Conservation (phyloP, 805 yeast genomes). For the Starmerella kuoi region DNA sequence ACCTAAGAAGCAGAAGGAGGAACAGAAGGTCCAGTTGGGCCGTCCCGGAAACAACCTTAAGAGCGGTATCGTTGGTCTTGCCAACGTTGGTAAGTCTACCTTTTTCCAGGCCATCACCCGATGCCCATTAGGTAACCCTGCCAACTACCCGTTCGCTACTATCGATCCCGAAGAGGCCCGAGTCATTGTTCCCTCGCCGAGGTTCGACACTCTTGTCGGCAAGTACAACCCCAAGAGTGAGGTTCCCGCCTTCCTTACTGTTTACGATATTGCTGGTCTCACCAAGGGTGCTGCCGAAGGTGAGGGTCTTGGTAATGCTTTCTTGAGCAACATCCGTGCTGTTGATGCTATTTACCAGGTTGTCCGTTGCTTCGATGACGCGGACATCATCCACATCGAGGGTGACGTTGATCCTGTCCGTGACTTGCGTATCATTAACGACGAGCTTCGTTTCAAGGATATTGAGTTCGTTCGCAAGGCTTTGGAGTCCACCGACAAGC, state of each 20-base stretch:
- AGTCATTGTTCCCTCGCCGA: constrained; percentile 81
- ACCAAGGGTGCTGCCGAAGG: constrained; percentile 95
- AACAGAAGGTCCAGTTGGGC: constrained; percentile 65
- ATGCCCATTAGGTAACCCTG: constrained; percentile 89
- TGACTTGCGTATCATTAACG: constrained; percentile 81
- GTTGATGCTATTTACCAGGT: constrained; percentile 98
- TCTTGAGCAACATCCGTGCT: constrained; percentile 89
- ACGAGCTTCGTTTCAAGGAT: constrained; percentile 90
- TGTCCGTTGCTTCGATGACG: constrained; percentile 94
- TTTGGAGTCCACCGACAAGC: constrained; percentile 63
- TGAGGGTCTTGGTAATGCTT: constrained; percentile 96
- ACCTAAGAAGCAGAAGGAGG: constrained; percentile 60
- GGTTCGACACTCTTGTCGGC: constrained; percentile 64
- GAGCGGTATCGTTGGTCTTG: constrained; percentile 83
- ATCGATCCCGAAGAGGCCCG: constrained; percentile 97
- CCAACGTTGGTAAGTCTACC: constrained; percentile 85
- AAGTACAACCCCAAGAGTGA: constrained; percentile 69
- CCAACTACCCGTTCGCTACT: constrained; percentile 96
- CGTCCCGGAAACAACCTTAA: constrained; percentile 67
- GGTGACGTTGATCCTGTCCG: constrained; percentile 93
- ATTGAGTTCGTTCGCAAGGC: constrained; percentile 86
- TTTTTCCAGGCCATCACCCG: constrained; percentile 94
- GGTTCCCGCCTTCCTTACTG: constrained; percentile 86
- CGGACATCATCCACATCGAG: constrained; percentile 93
- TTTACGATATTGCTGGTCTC: constrained; percentile 95